Percentiles rank a stretch among this genome's conserved stretches.
Evolutionary conservation across 2,329 filamentous ascomycete genomes (phyloP).

Genomic region (Ceratocystis variospora): DNA sequence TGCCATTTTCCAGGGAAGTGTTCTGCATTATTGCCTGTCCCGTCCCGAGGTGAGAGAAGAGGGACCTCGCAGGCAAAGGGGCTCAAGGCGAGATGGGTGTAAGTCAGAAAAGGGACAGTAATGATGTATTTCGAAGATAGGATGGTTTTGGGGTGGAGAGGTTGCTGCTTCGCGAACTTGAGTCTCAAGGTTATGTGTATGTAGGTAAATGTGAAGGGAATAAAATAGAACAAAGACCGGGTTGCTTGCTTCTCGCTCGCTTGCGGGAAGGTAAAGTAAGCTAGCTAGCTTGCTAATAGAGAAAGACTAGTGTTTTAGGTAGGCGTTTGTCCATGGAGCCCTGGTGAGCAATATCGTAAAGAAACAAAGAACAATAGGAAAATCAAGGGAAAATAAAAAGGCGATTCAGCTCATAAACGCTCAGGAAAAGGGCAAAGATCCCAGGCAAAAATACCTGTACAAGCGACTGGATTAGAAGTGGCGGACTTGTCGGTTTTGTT

Average conservation of each 20-base stretch:
- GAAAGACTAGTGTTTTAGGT: not conserved
- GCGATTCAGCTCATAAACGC: not conserved
- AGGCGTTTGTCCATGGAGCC: not conserved
- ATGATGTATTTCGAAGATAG: not conserved
- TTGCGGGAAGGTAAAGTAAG: not conserved
- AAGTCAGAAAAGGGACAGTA: not conserved
- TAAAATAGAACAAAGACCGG: too few species aligned
- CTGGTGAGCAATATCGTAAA: not conserved
- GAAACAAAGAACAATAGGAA: not conserved
- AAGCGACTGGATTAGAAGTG: not conserved
- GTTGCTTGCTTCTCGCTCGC: too few species aligned
- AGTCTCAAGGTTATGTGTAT: not conserved
- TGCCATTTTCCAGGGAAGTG: slow-evolving; percentile 13
- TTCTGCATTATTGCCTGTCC: slow-evolving; percentile 15
- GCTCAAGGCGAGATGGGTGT: not conserved
- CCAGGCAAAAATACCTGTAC: not conserved
- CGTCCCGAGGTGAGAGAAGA: slow-evolving; percentile 11
- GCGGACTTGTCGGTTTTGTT: slow-evolving; percentile 5
- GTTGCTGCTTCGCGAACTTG: not conserved
- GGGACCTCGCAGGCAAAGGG: slow-evolving; percentile 8
- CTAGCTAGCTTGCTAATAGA: not conserved
- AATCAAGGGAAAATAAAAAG: not conserved
- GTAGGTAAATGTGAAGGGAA: not conserved
- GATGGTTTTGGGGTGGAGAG: not conserved
- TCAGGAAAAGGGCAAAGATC: not conserved